Evolutionary conservation across 805 yeast species (phyloP), one percentile per base, ranked within the genome.

Genomic region (Wickerhamiella kazuoi): DNA sequence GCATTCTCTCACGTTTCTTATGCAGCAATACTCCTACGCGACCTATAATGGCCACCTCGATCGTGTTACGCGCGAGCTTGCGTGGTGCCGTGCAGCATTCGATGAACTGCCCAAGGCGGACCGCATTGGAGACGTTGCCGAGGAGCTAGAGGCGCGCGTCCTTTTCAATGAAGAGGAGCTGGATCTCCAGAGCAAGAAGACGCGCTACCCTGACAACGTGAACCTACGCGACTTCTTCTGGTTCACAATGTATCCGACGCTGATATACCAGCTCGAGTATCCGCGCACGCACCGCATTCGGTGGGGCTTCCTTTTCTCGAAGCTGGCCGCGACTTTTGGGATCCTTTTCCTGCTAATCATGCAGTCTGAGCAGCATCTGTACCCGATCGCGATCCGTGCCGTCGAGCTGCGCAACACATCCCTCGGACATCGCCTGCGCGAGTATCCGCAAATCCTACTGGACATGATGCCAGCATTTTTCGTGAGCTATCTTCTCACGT

Each of bases 11-110:
- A 97, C 90, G 2, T 63, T 84, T 46, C 55, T 93, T 49, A 90
- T 90, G 99, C 90, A 90, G 55, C 78, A 79, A 74, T 97, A 90
- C 56, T 84, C 97, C 2, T 90, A 76, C 55, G 82, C 82, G 2
- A 84, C 80, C 52, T 90, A 76, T 61, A 86, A 86, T 53, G 98
- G 97, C 0, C 83, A 87, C 54, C 61, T 90, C 43, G 81, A 42
- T 15, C 29, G 54, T 48, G 42, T 49, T 3, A 43, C 44, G n/a
- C 15, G 26, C 6, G 45, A 44, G 28, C 34, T 45, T 18, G 24
- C 29, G 11, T 17, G 17, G 16, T 33, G 44, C 24, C 23, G 37
- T 32, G 30, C 16, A 13, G 28, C 36, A 29, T 29, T 30, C 40
- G 37, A 42, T 39, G 31, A 53, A 3, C 14, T 19, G 17, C 30